Base-by-base conservation (phyloP, 2,329 filamentous ascomycete species). In the Teratosphaeria epicoccoides region DNA sequence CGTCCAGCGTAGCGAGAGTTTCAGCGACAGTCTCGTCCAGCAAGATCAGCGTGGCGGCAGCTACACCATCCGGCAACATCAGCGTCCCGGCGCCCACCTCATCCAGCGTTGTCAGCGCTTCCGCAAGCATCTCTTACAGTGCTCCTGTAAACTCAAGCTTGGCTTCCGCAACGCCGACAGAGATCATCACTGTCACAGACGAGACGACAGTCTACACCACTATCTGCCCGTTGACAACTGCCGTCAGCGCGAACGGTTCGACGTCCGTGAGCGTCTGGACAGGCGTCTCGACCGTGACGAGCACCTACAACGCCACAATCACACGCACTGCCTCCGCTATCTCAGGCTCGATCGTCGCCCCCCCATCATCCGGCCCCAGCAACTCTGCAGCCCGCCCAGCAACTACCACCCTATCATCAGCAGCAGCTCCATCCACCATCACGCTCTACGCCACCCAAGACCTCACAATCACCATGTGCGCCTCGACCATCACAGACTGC, bases 131-230 rank as follows among this genome's bases (percentile, higher is more conserved):
- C 1, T 7, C 33, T 7, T 17, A 40, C 6, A 40, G n/a, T 17
- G 14, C 33, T 17, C 17, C 14, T 17, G 9, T 17, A 7, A 20
- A n/a, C 33, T 14, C 33, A n/a, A n/a, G n/a, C n/a, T 14, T 14
- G 2, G 29, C 29, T n/a, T 22, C 33, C n/a, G 33, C 33, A 4
- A 40, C 33, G n/a, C 33, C 33, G 3, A 40, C 33, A 3, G 33
- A 40, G 3, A 1, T 40, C 33, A 9, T 54, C 46, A 54, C 52
- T 29, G 50, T 50, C 52, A 56, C 52, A 23, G 45, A 54, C 24
- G 25, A 45, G 22, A 50, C 49, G n/a, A 46, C 49, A 23, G 50
- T 53, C 52, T 54, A 49, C 52, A 54, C 54, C n/a, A 52, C 50
- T 33, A 49, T 51, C 45, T 56, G 51, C 51, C 51, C 51, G 17